A percentile compares a stretch with the other conserved stretches of the same genome.
phyloP scores from a whole-genome alignment of 2,329 filamentous ascomycete species.

The Endothia cerciana region DNA sequence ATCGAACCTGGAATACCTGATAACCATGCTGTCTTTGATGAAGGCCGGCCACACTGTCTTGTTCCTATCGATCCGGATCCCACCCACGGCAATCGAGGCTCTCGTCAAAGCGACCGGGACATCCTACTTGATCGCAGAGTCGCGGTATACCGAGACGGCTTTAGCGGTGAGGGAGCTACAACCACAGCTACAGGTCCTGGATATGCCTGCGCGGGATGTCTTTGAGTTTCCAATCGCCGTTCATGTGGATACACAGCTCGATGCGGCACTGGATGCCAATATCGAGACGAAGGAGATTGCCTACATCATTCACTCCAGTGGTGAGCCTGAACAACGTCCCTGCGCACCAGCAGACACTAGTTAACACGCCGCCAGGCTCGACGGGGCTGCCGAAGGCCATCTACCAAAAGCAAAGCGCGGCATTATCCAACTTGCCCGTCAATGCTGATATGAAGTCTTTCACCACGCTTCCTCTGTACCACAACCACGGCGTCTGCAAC shows the following conservation, averaged over 20 bases:
- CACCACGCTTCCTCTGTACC: constrained; percentile 61
- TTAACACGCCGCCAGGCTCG: constrained; percentile 49
- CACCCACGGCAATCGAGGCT: constrained; percentile 38
- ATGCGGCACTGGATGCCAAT: constrained; percentile 37
- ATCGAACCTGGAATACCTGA: constrained; percentile 58
- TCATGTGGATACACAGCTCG: constrained; percentile 38
- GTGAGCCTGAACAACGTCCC: constrained; percentile 27
- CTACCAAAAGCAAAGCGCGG: constrained; percentile 57
- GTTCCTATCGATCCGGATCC: constrained; percentile 42
- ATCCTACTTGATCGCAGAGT: constrained; percentile 35
- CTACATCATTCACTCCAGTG: constrained; percentile 43
- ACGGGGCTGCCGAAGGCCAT: constrained; percentile 68
- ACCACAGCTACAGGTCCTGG: constrained; percentile 31
- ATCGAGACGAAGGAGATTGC: constrained; percentile 33
- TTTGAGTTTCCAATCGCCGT: constrained; percentile 40
- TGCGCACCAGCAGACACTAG: background rate
- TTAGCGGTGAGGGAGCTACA: constrained; percentile 29
- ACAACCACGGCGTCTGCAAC: constrained; percentile 61
- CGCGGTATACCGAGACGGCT: constrained; percentile 33
- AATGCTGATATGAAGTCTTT: constrained; percentile 50
- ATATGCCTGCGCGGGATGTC: constrained; percentile 34
- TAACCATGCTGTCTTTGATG: constrained; percentile 57
- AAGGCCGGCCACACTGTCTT: constrained; percentile 56
- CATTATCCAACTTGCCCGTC: constrained; percentile 50
- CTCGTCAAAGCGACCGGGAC: constrained; percentile 36